A percentile compares a stretch with the other conserved stretches of the same genome.
Conservation (phyloP, 306 rosid genomes). For the Cicer judaicum region DNA sequence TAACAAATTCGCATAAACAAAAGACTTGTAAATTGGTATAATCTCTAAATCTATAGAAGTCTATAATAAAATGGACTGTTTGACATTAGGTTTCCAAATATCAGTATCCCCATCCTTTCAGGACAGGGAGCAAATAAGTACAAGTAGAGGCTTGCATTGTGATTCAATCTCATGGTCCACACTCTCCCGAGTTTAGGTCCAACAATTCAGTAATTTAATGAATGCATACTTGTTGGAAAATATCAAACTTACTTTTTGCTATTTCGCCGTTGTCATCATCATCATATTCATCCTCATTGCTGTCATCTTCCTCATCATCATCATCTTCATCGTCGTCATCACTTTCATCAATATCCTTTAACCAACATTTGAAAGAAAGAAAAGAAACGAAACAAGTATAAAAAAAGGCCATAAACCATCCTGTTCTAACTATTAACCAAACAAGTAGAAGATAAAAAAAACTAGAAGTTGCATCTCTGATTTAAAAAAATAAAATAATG, state of each 20-base stretch:
- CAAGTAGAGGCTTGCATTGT: slow-evolving; percentile 11
- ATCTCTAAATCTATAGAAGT: not conserved
- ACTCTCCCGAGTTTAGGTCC: not conserved
- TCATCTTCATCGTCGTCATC: not conserved
- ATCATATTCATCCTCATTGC: slow-evolving; percentile 46
- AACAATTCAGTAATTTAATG: slow-evolving; percentile 10
- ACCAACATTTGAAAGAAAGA: slow-evolving; percentile 31
- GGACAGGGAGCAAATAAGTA: not conserved
- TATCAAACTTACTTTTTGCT: slow-evolving; percentile 63
- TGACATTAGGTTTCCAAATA: not conserved
- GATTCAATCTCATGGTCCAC: not conserved
- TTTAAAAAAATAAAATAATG: not conserved
- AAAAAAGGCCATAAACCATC: not conserved
- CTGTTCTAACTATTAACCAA: not conserved
- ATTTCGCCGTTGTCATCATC: slow-evolving; percentile 44
- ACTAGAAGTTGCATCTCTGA: not conserved
- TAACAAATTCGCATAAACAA: not conserved
- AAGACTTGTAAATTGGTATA: not conserved
- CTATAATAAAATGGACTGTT: not conserved
- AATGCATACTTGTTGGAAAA: not conserved
- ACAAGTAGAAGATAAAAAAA: slow-evolving; percentile 15
- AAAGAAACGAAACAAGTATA: slow-evolving; percentile 31
- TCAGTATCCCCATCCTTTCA: not conserved
- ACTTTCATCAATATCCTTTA: slow-evolving; percentile 54
- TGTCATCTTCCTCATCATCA: slow-evolving; percentile 22